A percentile compares a stretch with the other conserved stretches of the same genome.
These are phyloP conservation scores for Lepiota brunneoincarnata DNA, from an alignment of 768 basidiomycete species.

Conservation along the genomic window DNA sequence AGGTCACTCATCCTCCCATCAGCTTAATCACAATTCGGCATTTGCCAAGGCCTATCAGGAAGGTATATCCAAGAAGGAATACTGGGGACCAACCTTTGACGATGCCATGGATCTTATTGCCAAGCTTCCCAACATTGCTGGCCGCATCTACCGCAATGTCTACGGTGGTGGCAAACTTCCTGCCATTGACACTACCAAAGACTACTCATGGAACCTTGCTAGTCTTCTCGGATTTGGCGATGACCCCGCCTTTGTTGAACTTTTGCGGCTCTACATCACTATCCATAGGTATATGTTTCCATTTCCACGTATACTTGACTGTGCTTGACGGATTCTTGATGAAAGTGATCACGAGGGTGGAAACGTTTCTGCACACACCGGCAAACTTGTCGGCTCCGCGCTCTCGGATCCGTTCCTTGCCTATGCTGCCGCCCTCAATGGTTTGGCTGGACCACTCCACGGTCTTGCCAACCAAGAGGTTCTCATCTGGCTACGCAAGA, in stretches of 20 bases:
- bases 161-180: slow-evolving; percentile 88
- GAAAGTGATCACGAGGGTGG: slow-evolving; percentile 94
- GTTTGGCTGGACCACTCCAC: slow-evolving; percentile 95
- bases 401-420: slow-evolving; percentile 97
- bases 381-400: slow-evolving; percentile 91
- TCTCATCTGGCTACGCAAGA: slow-evolving; percentile 89
- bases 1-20: slow-evolving; percentile 2
- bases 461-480: slow-evolving; percentile 98
- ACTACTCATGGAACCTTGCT: slow-evolving; percentile 88
- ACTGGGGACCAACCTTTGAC: slow-evolving; percentile 94
- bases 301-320: background rate
- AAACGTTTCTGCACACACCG: slow-evolving; percentile 95
- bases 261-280: slow-evolving; percentile 93
- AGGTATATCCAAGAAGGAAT: slow-evolving; percentile 92
- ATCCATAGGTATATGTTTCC: slow-evolving; percentile 70
- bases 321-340: background rate
- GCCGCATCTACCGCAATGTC: slow-evolving; percentile 86
- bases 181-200: slow-evolving; percentile 78
- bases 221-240: slow-evolving; percentile 91
- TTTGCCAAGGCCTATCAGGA: slow-evolving; percentile 94
- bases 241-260: slow-evolving; percentile 85
- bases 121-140: slow-evolving; percentile 95
- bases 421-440: slow-evolving; percentile 89
- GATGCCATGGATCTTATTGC: slow-evolving; percentile 92
- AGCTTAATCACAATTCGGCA: slow-evolving; percentile 94